Evolutionary conservation across 2,329 filamentous ascomycete genomes (phyloP), one percentile per base, ranked within the genome.

Genomic region (Arthroderma sp.): DNA sequence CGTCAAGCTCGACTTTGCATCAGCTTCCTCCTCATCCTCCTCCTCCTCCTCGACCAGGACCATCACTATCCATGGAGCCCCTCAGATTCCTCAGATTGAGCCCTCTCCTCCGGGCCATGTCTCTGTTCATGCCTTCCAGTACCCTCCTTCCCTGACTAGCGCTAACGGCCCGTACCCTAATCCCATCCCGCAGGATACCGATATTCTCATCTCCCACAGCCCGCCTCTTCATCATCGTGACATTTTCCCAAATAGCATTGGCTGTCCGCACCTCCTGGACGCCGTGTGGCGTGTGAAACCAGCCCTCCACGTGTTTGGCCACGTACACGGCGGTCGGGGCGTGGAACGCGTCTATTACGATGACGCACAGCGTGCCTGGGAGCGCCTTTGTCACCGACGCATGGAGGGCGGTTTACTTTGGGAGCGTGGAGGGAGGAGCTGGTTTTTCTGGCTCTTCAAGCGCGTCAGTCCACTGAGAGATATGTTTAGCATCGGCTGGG

Each of bases 141-240:
- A 94, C 57, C 67, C 72, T 9, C 47, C 47, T 4, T 37, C n/a
- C 10, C 15, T 22, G 1, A 22, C 15, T 29, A 65, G 74, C 28
- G 68, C 71, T 1, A 63, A 71, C 15, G 77, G 86, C 54, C 81
- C 82, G 1, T 94, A 85, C 85, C 70, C 73, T 3, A 74, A 75
- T 50, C 81, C 75, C 15, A 69, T 94, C 4, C 85, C 86, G 0
- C 62, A 68, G 1, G 77, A 83, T 53, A 81, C 79, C 0, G 85
- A 94, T 53, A 75, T 94, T 43, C 71, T 94, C 9, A 65, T 94
- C 38, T 93, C 87, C 1, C 87, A 94, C 57, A 79, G 78, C 1
- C 87, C 87, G 29, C 85, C 86, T 1, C 77, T 77, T 59, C 71
- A 78, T 56, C 85, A 94, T 58, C 69, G 80, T 31, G 81, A 71